A percentile compares a stretch with the other conserved stretches of the same genome.
These are phyloP conservation scores for Paspalum vaginatum DNA, from an alignment of 176 grass and related monocot genomes.

Conservation along the genomic window DNA sequence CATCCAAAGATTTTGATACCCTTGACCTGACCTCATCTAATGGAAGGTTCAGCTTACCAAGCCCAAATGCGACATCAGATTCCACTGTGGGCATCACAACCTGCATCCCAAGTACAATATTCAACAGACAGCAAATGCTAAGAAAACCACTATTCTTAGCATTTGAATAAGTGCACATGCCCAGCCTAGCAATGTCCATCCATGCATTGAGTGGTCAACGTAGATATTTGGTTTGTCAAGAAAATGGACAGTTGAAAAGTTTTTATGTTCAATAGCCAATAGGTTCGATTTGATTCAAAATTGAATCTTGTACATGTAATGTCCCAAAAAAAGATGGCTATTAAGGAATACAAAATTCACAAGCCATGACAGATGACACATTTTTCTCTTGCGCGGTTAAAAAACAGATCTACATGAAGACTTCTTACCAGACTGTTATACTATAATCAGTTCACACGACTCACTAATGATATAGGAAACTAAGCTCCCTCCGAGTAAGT, in stretches of 20 bases:
- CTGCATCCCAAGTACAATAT: constrained; percentile 39
- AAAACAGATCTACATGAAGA: background rate
- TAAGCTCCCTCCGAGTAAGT: background rate
- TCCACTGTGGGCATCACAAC: constrained; percentile 93
- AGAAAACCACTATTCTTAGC: background rate
- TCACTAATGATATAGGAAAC: background rate
- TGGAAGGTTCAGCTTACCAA: constrained; percentile 86
- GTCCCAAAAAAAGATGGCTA: background rate
- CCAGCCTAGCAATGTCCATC: background rate
- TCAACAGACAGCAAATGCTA: constrained; percentile 1
- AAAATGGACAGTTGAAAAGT: constrained; percentile 19
- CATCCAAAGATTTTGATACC: constrained; percentile 72
- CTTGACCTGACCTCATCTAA: constrained; percentile 74
- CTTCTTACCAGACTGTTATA: background rate
- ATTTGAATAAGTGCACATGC: background rate
- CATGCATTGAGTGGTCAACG: background rate
- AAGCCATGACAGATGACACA: background rate
- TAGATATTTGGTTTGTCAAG: background rate
- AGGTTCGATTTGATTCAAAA: background rate
- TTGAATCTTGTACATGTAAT: background rate
- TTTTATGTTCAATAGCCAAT: background rate
- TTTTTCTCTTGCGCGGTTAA: background rate
- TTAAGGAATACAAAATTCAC: background rate
- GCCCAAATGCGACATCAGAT: constrained; percentile 95
- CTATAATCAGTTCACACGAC: background rate